Evolutionary conservation across 495 filamentous ascomycete genomes (phyloP), one percentile per base, ranked within the genome.

Genomic region (Podospora appendiculata): DNA sequence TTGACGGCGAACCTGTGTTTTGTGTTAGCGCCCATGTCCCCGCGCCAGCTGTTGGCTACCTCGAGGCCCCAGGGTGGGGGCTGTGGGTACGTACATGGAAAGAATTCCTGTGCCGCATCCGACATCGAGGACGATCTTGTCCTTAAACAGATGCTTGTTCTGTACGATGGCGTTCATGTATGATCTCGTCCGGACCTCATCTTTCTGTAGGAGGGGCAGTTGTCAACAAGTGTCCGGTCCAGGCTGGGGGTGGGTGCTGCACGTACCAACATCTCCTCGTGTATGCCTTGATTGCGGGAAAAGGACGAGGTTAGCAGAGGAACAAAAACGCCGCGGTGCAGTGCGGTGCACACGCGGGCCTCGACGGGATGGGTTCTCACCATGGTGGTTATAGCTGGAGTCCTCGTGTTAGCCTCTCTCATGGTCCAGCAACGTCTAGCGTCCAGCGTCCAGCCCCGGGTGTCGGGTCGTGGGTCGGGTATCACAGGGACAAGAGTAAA

Each of bases 191-290:
- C 93, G 87, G 50, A 98, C 90, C 73, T 97, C 94, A 78, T 98
- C 93, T 86, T 95, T 96, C 89, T 95, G 66, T 45, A 39, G 32
- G 6, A 32, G 41, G 34, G 47, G 43, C 58, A 43, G 47, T 58
- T 59, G 10, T 43, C 18, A 48, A 32, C 32, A 39, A 18, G 13
- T 2, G 41, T 9, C n/a, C 41, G 16, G 17, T 17, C 8, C 10
- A 19, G 41, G 12, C 18, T 39, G 47, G 25, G 40, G 25, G 47
- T 44, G 18, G 46, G 48, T 47, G 18, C 42, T 33, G 32, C 59
- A 86, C 88, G 71, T 74, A 95, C 90, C 80, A 96, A 74, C 90
- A 96, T 96, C 72, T 96, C 90, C 77, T 96, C 90, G 64, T 96
- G 90, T 59, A 96, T 96, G 65, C 90, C 89, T 94, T 53, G 40